A percentile compares a stretch with the other conserved stretches of the same genome.
Evolutionary conservation across 164 flowering plant genomes (phyloP).

Genomic region (Kalanchoe fedtschenkoi): DNA sequence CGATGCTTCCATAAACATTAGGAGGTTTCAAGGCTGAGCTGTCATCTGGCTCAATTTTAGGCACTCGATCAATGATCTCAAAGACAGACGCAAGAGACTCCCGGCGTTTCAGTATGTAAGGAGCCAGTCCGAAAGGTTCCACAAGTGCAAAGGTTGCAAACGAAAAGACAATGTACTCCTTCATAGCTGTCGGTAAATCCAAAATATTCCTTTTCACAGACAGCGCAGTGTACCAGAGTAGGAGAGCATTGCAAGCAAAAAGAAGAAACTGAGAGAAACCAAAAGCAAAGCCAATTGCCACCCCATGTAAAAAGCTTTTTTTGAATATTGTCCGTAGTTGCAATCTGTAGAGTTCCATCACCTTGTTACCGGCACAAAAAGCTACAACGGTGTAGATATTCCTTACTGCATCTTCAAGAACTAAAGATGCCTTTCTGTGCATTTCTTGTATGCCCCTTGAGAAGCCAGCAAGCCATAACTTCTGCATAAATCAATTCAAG

Average conservation of each 20-base stretch:
- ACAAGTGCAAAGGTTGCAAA: conserved; percentile 95
- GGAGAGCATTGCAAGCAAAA: conserved; percentile 92
- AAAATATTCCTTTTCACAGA: conserved; percentile 36
- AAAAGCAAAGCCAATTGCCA: conserved; percentile 85
- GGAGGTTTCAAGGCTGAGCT: conserved; percentile 74
- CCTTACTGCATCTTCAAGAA: conserved; percentile 96
- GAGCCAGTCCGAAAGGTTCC: conserved; percentile 97
- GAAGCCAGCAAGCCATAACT: conserved; percentile 97
- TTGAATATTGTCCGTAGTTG: conserved; percentile 64
- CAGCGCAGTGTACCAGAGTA: conserved; percentile 82
- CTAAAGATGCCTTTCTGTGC: conserved; percentile 93
- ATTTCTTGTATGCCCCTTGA: conserved; percentile 97
- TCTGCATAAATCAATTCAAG: conserved; percentile 36
- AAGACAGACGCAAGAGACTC: conserved; percentile 81
- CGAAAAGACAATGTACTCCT: conserved; percentile 91
- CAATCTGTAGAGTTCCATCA: conserved; percentile 82
- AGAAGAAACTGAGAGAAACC: conserved; percentile 98
- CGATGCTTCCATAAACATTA: conserved; percentile 85
- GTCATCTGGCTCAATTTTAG: conserved; percentile 88
- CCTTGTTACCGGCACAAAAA: conserved; percentile 93
- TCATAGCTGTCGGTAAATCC: conserved; percentile 61
- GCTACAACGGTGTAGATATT: conserved; percentile 97
- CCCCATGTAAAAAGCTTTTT: conserved; percentile 79
- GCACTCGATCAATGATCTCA: conserved; percentile 84
- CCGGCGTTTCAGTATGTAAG: conserved; percentile 83